Evolutionary conservation across 1,284 basidiomycete species (phyloP), one percentile per base, ranked within the genome.

Genomic region (Cryptococcus depauperatus): DNA sequence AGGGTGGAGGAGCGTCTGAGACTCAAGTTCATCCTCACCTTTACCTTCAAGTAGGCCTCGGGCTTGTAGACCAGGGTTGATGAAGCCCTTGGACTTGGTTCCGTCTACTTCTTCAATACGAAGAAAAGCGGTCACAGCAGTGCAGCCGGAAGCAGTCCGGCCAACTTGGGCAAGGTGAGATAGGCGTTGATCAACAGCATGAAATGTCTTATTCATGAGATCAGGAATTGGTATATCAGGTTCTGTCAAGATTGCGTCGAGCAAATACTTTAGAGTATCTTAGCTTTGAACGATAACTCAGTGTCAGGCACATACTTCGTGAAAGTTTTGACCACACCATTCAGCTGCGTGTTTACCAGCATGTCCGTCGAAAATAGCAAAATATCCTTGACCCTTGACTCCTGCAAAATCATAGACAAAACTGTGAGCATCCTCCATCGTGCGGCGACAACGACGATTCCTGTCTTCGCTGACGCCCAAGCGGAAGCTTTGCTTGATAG

Each of bases 301-400:
- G 23, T 3, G 37, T 7, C 7, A 5, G 52, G 29, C 14, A 45
- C 76, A 57, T 63, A 88, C 88, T 74, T 91, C 80, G 66, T 97
- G 91, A 71, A 98, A 97, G 70, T 98, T 83, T 58, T 81, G 77
- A 21, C 93, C 92, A 70, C 95, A 98, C 92, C 92, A 98, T 67
- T 99, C 95, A 18, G 95, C 95, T 18, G 93, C 90, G 62, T 96
- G 88, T 66, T 96, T 97, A 18, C 95, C 95, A 0, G 95, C 95
- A 65, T 99, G 95, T 3, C 95, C 95, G 60, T 99, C 95, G 62
- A 98, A 99, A 35, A 99, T 82, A 10, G 91, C 91, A 66, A 95
- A 97, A 75, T 95, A 97, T 7, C 90, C 92, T 68, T 99, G 95
- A 0, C 93, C 93, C 37, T 82, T 80, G 11, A 98, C 77, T 28